Evolutionary conservation across 2,329 filamentous ascomycete species (phyloP).

Genomic region (Iodosphaeria phyllophila): DNA sequence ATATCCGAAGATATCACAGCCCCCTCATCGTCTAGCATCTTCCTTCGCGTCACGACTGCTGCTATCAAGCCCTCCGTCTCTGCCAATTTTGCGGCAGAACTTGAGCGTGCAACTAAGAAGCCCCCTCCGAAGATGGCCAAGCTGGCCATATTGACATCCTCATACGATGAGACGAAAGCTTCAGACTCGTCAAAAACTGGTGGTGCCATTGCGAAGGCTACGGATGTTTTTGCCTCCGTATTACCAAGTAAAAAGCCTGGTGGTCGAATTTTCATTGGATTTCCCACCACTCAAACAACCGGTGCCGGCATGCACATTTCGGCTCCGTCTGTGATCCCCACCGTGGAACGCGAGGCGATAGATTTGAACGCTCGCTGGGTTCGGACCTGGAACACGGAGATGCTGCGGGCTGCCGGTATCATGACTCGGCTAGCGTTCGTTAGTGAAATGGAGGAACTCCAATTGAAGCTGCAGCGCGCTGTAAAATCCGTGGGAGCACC

Average conservation of each 20-base stretch:
- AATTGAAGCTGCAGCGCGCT: constrained; percentile 33
- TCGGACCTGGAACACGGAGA: constrained; percentile 85
- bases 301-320: constrained; percentile 88
- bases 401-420: constrained; percentile 79
- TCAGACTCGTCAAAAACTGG: constrained; percentile 34
- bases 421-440: constrained; percentile 75
- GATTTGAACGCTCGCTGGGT: constrained; percentile 93
- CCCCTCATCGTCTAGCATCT: constrained; percentile 59
- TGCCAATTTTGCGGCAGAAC: constrained; percentile 57
- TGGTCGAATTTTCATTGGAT: constrained; percentile 90
- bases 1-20: constrained; percentile 56
- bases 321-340: constrained; percentile 89
- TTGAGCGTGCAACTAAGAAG: constrained; percentile 94
- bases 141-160: constrained; percentile 76
- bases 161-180: constrained; percentile 62
- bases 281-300: constrained; percentile 93
- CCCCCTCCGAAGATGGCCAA: constrained; percentile 77
- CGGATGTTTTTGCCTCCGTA: constrained; percentile 78
- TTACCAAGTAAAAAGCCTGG: constrained; percentile 65
- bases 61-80: constrained; percentile 60
- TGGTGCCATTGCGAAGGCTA: constrained; percentile 32
- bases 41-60: constrained; percentile 74
- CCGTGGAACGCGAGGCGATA: constrained; percentile 90
- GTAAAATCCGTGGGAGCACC: constrained; percentile 25
- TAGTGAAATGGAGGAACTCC: constrained; percentile 68